Conservation (phyloP, 2,329 filamentous ascomycete genomes). For the Colletotrichum filicis region DNA sequence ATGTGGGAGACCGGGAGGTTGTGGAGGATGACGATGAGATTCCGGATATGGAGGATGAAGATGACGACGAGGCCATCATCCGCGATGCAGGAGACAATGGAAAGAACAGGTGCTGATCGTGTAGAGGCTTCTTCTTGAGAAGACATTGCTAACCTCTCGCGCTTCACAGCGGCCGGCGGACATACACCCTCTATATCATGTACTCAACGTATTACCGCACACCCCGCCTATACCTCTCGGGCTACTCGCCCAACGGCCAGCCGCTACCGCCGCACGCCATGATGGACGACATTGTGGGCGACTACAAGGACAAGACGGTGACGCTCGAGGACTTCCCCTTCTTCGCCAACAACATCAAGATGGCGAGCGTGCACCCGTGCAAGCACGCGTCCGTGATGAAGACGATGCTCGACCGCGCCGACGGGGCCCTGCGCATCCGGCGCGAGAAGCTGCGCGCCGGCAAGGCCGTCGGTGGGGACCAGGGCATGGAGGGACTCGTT, state of each 20-base stretch:
- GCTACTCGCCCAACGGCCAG: conserved; percentile 82
- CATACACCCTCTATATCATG: conserved; percentile 98
- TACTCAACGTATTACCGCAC: conserved; percentile 98
- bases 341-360: conserved; percentile 91
- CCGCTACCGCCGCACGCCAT: conserved; percentile 85
- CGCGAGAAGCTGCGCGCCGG: conserved; percentile 80
- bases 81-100: conserved; percentile 70
- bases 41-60: conserved; percentile 98
- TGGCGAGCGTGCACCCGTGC: conserved; percentile 96
- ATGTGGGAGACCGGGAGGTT: conserved; percentile 79
- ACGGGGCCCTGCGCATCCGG: conserved; percentile 89
- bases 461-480: conserved; percentile 59
- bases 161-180: conserved; percentile 76
- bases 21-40: conserved; percentile 87
- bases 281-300: conserved; percentile 97
- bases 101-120: conserved; percentile 54
- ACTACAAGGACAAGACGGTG: conserved; percentile 98
- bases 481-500: conserved; percentile 86
- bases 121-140: not conserved
- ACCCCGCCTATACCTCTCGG: conserved; percentile 92
- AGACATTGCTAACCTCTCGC: conserved; percentile 34
- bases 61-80: conserved; percentile 97
- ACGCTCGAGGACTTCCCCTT: conserved; percentile 98
- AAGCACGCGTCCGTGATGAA: conserved; percentile 99
- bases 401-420: conserved; percentile 91